Evolutionary conservation across 768 basidiomycete species (phyloP).

Genomic region (Mycena belliarum): DNA sequence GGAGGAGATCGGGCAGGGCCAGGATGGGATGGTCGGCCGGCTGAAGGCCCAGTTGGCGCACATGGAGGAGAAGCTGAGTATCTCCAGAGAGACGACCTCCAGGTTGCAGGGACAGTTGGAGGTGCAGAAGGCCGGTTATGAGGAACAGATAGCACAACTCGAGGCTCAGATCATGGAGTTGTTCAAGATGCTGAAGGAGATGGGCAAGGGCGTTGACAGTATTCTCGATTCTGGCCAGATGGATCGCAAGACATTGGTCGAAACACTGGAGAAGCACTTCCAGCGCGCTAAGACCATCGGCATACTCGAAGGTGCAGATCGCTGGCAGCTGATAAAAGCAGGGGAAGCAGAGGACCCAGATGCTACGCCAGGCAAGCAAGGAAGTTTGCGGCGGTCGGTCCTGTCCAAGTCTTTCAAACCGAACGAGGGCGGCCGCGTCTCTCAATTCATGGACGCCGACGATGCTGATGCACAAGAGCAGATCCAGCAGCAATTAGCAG

Average conservation of each 20-base stretch:
- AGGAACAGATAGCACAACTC: slow-evolving; percentile 84
- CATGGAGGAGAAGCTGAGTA: slow-evolving; percentile 74
- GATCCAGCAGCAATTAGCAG: slow-evolving; percentile 81
- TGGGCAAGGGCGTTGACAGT: slow-evolving; percentile 73
- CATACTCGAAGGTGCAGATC: slow-evolving; percentile 69
- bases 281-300: slow-evolving; percentile 83
- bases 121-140: slow-evolving; percentile 75
- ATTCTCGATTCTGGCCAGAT: slow-evolving; percentile 65
- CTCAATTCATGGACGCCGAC: slow-evolving; percentile 90
- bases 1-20: slow-evolving; percentile 77
- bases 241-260: slow-evolving; percentile 81
- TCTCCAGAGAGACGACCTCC: slow-evolving; percentile 78
- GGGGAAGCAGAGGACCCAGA: slow-evolving; percentile 53
- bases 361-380: slow-evolving; percentile 55
- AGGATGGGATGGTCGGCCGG: slow-evolving; percentile 81
- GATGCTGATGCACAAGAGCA: slow-evolving; percentile 82
- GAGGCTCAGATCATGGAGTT: slow-evolving; percentile 92
- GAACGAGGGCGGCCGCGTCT: slow-evolving; percentile 57
- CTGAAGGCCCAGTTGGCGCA: slow-evolving; percentile 71
- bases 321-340: slow-evolving; percentile 31
- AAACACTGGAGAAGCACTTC: slow-evolving; percentile 77
- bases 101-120: slow-evolving; percentile 77
- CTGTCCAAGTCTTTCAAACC: slow-evolving; percentile 32
- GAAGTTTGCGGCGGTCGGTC: slow-evolving; percentile 40
- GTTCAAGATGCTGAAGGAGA: slow-evolving; percentile 90